Base-by-base conservation (phyloP, 2,329 filamentous ascomycete genomes). In the Colletotrichum ledebouriae region DNA sequence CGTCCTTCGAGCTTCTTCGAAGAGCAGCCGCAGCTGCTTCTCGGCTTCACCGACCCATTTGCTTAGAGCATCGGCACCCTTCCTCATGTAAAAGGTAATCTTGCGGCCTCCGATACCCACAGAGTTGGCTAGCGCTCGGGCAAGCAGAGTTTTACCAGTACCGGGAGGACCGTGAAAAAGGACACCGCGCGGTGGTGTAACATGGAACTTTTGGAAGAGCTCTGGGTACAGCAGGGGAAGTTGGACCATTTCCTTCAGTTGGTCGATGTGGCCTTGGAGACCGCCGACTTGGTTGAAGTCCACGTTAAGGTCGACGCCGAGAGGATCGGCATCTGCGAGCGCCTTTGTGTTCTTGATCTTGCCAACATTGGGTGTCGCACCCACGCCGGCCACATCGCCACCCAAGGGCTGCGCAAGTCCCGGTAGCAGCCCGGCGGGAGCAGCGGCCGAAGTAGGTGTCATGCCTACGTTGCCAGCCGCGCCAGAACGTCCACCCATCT, bases 31-130 rank as follows among this genome's bases (percentile, higher is more conserved):
- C 61, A 99, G 87, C 77, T 99, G 96, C 80, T 95, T 92, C 81
- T 99, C 96, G 10, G 97, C 96, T 80, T 99, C 96, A 76, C 96
- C 96, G 59, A 99, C 96, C 96, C 96, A 99, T 81, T 99, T 99
- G 80, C 94, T 98, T 70, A 99, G 84, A 15, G 94, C 94, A 85
- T 99, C 96, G 25, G 96, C 97, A 77, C 96, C 97, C 80, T 99
- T 99, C 69, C 96, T 92, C 96, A 99, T 99, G 80, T 98, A 99
- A 75, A 99, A 99, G 0, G 94, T 98, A 71, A 99, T 96, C 78
- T 98, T 98, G 72, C 92, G 91, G 22, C 95, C 95, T 57, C 95
- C 92, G 12, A 92, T 89, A 71, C 94, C 94, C 67, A 97, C 92
- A 70, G 93, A 97, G 63, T 96, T 97, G 57, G 97, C 94, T 53